Conservation (phyloP, 2,329 filamentous ascomycete genomes). For the Hymenoscyphus linearis region DNA sequence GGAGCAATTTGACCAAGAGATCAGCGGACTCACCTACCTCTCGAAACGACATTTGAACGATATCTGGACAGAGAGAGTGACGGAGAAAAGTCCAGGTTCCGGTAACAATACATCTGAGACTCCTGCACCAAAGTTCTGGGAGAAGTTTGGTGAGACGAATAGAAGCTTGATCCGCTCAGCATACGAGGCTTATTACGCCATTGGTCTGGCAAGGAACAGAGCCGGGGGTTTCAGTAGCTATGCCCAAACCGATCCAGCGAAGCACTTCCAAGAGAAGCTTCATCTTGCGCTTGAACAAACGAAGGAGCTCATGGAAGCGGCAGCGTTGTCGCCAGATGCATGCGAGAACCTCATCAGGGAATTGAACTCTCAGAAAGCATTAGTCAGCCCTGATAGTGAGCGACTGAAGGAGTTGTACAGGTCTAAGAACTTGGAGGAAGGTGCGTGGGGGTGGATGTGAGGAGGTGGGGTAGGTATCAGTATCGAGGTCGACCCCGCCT, state of each 20-base stretch:
- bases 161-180: background rate
- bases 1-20: slow-evolving; percentile 17
- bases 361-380: slow-evolving; percentile 15
- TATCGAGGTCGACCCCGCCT: background rate
- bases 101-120: background rate
- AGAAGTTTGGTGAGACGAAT: background rate
- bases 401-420: slow-evolving; percentile 8
- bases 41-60: background rate
- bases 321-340: slow-evolving; percentile 12
- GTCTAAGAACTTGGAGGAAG: background rate
- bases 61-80: background rate
- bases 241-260: background rate
- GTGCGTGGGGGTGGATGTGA: background rate
- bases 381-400: slow-evolving; percentile 18
- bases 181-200: background rate
- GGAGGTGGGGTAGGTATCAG: background rate
- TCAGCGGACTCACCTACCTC: slow-evolving; percentile 6
- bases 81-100: background rate
- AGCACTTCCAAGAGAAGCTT: slow-evolving; percentile 4
- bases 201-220: background rate
- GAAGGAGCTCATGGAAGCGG: slow-evolving; percentile 13
- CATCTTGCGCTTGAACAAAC: slow-evolving; percentile 12
- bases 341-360: slow-evolving; percentile 21
- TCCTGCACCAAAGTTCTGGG: background rate
- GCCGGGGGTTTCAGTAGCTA: background rate